A percentile compares a stretch with the other conserved stretches of the same genome.
These are phyloP conservation scores for Stagonosporopsis vannaccii DNA, from an alignment of 2,329 filamentous ascomycete species.

Conservation along the genomic window DNA sequence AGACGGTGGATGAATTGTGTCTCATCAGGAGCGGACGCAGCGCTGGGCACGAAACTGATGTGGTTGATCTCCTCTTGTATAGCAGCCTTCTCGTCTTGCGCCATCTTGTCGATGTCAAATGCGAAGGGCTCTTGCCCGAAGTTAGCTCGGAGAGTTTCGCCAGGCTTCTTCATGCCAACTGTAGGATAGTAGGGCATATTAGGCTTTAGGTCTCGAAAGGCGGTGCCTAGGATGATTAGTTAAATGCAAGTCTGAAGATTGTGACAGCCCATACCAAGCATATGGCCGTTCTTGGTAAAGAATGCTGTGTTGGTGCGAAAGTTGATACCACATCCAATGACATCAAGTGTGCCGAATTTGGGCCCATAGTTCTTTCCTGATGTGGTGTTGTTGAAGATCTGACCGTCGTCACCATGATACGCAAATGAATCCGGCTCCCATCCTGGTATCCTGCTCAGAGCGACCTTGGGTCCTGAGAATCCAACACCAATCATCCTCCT, in stretches of 20 bases:
- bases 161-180: constrained; percentile 71
- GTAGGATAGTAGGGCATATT: constrained; percentile 70
- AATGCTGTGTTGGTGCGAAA: constrained; percentile 68
- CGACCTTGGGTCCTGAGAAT: constrained; percentile 66
- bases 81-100: constrained; percentile 54
- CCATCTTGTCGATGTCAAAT: constrained; percentile 88
- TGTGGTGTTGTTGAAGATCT: constrained; percentile 66
- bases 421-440: constrained; percentile 73
- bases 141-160: constrained; percentile 66
- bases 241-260: not conserved
- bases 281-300: constrained; percentile 70
- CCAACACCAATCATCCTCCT: constrained; percentile 63
- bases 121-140: constrained; percentile 78
- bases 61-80: constrained; percentile 45
- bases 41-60: constrained; percentile 25
- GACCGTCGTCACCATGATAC: constrained; percentile 72
- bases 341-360: constrained; percentile 65
- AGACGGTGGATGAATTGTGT: constrained; percentile 81
- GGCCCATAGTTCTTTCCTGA: constrained; percentile 66
- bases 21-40: constrained; percentile 64
- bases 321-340: constrained; percentile 70
- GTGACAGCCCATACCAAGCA: constrained; percentile 56
- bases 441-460: constrained; percentile 67
- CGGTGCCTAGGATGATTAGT: constrained; percentile 62
- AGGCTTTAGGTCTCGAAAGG: constrained; percentile 71